Conservation (phyloP, 2,329 filamentous ascomycete species). For the Neonectria hederae region DNA sequence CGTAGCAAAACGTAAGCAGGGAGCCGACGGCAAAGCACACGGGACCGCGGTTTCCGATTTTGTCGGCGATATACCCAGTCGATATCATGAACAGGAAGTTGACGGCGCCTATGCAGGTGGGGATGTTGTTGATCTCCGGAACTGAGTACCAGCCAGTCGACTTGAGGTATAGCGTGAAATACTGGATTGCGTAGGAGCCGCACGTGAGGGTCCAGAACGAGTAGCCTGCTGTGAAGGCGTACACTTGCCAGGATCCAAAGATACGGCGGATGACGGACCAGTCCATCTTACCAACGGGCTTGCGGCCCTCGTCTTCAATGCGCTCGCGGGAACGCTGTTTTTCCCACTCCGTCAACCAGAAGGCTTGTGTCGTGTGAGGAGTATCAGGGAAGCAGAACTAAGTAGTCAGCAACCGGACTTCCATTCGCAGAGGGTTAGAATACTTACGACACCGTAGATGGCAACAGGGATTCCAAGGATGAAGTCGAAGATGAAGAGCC, state of each 20-base stretch:
- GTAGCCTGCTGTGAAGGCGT: slow-evolving; percentile 53
- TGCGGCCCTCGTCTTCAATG: slow-evolving; percentile 67
- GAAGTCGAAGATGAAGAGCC: slow-evolving; percentile 53
- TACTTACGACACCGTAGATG: slow-evolving; percentile 32
- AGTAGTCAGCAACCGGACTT: background rate
- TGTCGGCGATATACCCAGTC: slow-evolving; percentile 49
- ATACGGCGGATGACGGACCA: slow-evolving; percentile 49
- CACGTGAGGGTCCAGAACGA: slow-evolving; percentile 51
- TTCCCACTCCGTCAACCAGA: slow-evolving; percentile 63
- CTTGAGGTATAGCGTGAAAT: slow-evolving; percentile 53
- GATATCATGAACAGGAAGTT: slow-evolving; percentile 54
- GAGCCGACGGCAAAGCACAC: slow-evolving; percentile 48
- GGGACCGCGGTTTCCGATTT: slow-evolving; percentile 48
- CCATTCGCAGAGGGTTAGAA: background rate
- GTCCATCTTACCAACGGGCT: slow-evolving; percentile 49
- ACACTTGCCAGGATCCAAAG: slow-evolving; percentile 55
- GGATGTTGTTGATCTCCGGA: slow-evolving; percentile 56
- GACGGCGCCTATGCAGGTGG: slow-evolving; percentile 54
- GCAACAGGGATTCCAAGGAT: slow-evolving; percentile 50
- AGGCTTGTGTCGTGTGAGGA: slow-evolving; percentile 53
- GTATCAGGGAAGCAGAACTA: slow-evolving; percentile 54
- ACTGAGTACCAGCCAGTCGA: slow-evolving; percentile 47
- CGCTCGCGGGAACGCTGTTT: slow-evolving; percentile 71
- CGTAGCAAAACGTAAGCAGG: slow-evolving; percentile 49
- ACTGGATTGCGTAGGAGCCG: slow-evolving; percentile 51